These are phyloP conservation scores for Pseudoperonospora humuli DNA, from an alignment of 352 stramenopile genomes.

Conservation along the genomic window DNA sequence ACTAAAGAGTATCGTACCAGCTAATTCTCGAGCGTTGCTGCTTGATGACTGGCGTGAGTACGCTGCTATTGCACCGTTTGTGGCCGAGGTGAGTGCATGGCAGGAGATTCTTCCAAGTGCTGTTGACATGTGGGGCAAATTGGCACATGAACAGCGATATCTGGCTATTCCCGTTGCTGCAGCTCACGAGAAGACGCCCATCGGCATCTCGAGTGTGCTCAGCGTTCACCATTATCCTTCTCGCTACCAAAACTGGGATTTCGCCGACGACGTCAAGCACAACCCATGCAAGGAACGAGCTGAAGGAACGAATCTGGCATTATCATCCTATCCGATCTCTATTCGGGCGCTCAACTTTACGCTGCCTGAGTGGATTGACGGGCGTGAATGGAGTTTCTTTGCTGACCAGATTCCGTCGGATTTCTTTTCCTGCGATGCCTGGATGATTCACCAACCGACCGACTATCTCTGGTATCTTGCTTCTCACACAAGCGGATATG, in stretches of 20 bases:
- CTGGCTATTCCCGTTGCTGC: constrained; percentile 64
- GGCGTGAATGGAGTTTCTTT: constrained; percentile 68
- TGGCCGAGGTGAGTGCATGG: constrained; percentile 50
- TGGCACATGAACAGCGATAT: constrained; percentile 44
- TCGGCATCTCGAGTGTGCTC: constrained; percentile 65
- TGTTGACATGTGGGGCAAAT: constrained; percentile 42
- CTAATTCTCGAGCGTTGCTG: constrained; percentile 30
- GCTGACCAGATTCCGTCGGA: constrained; percentile 45
- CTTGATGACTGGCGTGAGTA: constrained; percentile 66
- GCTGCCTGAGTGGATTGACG: constrained; percentile 71
- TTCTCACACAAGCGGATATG: constrained; percentile 63
- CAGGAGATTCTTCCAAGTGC: constrained; percentile 40
- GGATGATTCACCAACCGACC: constrained; percentile 48
- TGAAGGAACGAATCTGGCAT: constrained; percentile 25
- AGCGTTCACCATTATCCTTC: constrained; percentile 75
- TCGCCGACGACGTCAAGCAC: constrained; percentile 70
- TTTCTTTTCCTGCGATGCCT: constrained; percentile 69
- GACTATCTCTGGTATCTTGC: constrained; percentile 64
- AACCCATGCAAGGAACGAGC: constrained; percentile 57
- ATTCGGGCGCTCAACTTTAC: constrained; percentile 68
- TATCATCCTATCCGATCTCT: constrained; percentile 70
- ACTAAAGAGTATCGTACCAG: constrained; percentile 29
- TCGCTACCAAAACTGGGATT: constrained; percentile 84
- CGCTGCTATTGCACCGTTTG: constrained; percentile 62
- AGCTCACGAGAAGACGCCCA: constrained; percentile 38